A percentile compares a stretch with the other conserved stretches of the same genome.
phyloP scores from a whole-genome alignment of 1,139 yeast species.

The Citeromyces siamensis region DNA sequence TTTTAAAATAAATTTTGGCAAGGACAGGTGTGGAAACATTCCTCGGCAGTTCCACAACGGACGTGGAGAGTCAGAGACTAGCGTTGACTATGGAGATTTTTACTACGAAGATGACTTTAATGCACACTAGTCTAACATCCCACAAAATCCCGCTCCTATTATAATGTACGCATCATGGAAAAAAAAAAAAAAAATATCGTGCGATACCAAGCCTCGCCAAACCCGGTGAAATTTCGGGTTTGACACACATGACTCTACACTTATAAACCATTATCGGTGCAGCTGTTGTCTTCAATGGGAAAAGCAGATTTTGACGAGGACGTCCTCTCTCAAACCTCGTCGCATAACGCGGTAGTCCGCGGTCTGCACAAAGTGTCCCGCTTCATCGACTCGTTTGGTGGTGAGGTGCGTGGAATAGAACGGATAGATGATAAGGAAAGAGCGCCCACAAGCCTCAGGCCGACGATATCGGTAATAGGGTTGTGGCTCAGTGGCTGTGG shows the following conservation, averaged over 20 bases:
- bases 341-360: background rate
- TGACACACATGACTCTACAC: no score
- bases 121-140: no score
- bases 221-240: no score
- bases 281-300: no score
- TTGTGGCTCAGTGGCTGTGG: slow-evolving; percentile 82
- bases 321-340: background rate
- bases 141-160: no score
- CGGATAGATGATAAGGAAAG: slow-evolving; percentile 64
- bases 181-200: no score
- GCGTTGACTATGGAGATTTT: no score
- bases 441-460: slow-evolving; percentile 31
- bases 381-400: slow-evolving; percentile 22
- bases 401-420: slow-evolving; percentile 76
- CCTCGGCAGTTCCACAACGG: slow-evolving; percentile 28
- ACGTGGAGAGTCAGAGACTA: no score
- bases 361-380: slow-evolving; percentile 12
- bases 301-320: background rate
- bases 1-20: slow-evolving; percentile 62
- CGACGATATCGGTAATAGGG: slow-evolving; percentile 51
- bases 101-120: no score
- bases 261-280: no score
- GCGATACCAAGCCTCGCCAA: no score
- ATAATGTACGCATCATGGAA: no score
- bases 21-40: slow-evolving; percentile 76